Conservation (phyloP, 106 monocot genomes). For the Dioscorea zingiberensis region DNA sequence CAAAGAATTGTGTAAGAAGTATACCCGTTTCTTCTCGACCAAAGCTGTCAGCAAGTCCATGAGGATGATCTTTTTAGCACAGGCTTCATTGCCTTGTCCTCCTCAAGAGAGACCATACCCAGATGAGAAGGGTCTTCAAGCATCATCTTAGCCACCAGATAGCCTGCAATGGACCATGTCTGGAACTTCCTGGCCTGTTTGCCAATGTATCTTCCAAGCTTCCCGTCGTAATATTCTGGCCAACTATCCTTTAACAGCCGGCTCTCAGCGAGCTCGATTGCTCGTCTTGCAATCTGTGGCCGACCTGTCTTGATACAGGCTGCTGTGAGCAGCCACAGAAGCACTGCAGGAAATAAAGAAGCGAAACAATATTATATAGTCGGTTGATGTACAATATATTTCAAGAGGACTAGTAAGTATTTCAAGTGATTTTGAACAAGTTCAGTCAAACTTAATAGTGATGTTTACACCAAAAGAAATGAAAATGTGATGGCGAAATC, state of each 20-base stretch:
- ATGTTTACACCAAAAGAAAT: too few relatives aligned
- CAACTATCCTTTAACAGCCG: constrained; percentile 35
- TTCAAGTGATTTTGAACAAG: too few relatives aligned
- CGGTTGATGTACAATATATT: too few relatives aligned
- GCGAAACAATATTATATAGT: too few relatives aligned
- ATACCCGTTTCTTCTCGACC: not conserved
- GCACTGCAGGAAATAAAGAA: constrained; percentile 21
- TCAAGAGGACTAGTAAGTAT: too few relatives aligned
- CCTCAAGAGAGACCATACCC: constrained; percentile 43
- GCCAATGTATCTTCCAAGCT: constrained; percentile 32
- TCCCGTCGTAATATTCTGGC: constrained; percentile 53
- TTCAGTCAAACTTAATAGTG: too few relatives aligned
- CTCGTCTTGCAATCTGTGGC: constrained; percentile 36
- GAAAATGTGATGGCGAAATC: too few relatives aligned
- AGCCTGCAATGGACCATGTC: constrained; percentile 49
- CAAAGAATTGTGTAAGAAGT: too few relatives aligned
- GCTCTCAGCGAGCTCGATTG: constrained; percentile 41
- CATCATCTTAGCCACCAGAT: constrained; percentile 50
- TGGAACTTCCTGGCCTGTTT: constrained; percentile 46
- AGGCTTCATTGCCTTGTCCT: constrained; percentile 41
- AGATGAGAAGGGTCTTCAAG: constrained; percentile 50
- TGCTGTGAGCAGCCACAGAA: constrained; percentile 47
- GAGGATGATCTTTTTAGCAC: constrained; percentile 36
- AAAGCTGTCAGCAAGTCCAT: constrained; percentile 23
- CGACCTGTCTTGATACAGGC: constrained; percentile 47